A percentile compares a stretch with the other conserved stretches of the same genome.
phyloP scores from a whole-genome alignment of 805 yeast species.

The Candida tallmaniae region DNA sequence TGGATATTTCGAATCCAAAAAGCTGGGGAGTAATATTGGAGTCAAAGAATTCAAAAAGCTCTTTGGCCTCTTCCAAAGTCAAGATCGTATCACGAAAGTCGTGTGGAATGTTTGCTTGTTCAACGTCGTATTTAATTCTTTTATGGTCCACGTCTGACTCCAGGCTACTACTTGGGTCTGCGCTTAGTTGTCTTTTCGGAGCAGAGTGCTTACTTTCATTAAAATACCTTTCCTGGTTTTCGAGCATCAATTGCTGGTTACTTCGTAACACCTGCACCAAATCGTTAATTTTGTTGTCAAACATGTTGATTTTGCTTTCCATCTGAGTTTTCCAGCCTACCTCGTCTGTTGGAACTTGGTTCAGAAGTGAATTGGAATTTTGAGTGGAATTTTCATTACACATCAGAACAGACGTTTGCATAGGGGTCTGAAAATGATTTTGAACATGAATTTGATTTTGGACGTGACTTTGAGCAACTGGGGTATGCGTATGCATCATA shows the following conservation, averaged over 20 bases:
- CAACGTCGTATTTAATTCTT: neutral
- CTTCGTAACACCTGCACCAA: constrained; percentile 30
- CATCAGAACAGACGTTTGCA: too few species aligned
- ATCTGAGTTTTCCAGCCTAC: constrained; percentile 29
- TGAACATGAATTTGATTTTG: neutral
- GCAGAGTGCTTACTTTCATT: neutral
- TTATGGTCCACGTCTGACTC: constrained; percentile 1
- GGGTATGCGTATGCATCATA: neutral
- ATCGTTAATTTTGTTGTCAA: constrained; percentile 35
- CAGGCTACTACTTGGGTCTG: constrained; percentile 2
- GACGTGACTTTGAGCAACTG: neutral
- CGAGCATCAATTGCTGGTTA: constrained; percentile 27
- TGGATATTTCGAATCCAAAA: constrained; percentile 58
- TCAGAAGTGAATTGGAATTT: neutral
- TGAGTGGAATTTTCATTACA: neutral
- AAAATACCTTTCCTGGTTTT: constrained; percentile 11
- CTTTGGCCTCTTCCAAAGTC: constrained; percentile 38
- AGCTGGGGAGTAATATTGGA: constrained; percentile 56
- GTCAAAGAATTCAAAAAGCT: constrained; percentile 49
- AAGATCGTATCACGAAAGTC: constrained; percentile 39
- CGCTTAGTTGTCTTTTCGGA: constrained; percentile 5
- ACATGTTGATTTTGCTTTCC: constrained; percentile 30
- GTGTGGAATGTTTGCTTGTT: constrained; percentile 9
- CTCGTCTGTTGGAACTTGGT: neutral
- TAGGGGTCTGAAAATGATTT: neutral